These are phyloP conservation scores for Citrus hindsii DNA, from an alignment of 345 rosid genomes.

Conservation along the genomic window DNA sequence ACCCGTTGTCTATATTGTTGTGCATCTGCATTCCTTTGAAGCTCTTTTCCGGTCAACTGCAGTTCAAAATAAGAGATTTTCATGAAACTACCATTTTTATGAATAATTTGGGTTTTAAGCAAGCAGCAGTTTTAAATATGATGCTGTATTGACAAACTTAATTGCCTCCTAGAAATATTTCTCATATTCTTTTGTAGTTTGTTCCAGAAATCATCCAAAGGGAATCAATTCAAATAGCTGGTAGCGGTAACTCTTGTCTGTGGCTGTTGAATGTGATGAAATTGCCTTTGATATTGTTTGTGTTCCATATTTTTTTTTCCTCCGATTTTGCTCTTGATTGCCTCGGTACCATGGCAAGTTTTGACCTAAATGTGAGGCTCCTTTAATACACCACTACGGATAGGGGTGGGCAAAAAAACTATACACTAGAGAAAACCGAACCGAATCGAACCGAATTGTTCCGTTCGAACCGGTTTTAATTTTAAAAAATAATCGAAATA, in stretches of 20 bases:
- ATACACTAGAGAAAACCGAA: no score
- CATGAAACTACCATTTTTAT: neutral
- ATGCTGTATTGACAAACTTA: neutral
- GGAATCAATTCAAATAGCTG: neutral
- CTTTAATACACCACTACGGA: no score
- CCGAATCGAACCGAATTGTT: no score
- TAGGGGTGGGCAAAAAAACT: no score
- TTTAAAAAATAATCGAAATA: no score
- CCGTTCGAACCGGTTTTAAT: no score
- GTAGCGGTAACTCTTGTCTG: neutral
- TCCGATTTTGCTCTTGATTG: no score
- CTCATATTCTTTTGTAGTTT: constrained; percentile 11
- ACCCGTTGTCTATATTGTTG: constrained; percentile 9
- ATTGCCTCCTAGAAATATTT: neutral
- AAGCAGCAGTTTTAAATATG: constrained; percentile 3
- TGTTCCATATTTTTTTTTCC: no score
- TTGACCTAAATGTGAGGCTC: no score
- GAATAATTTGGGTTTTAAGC: constrained; percentile 25
- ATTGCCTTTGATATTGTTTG: neutral
- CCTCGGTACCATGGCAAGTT: no score
- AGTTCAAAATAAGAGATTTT: constrained; percentile 19
- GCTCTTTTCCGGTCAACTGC: constrained; percentile 1
- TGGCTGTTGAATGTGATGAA: neutral
- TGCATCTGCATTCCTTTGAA: constrained; percentile 15
- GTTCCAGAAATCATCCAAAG: neutral